Evolutionary conservation across 768 basidiomycete genomes (phyloP), one percentile per base, ranked within the genome.

Genomic region (Russula brevipes): DNA sequence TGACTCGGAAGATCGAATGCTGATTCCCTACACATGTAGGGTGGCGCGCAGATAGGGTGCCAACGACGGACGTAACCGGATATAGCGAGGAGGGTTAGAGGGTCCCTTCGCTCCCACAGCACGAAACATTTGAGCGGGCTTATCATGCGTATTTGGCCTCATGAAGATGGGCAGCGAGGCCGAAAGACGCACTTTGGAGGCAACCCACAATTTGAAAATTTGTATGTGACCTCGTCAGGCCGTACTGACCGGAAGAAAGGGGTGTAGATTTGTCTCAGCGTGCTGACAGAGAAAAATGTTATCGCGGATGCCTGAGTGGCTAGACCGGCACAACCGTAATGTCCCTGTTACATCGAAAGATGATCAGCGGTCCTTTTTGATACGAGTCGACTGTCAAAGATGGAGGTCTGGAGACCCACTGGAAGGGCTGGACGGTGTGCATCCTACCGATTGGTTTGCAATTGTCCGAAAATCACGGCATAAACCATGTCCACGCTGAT

Each of bases 401-500:
- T 42, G 39, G 19, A 38, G n/a, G 33, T 24, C 14, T 42, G 31
- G 45, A 55, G 19, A 35, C 41, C 10, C 11, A 4, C 47, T 8
- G 3, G 19, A n/a, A n/a, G 9, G 12, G 54, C 16, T 17, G 14
- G 39, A 11, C 19, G 17, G 42, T 49, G 11, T 5, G 16, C 24
- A 14, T n/a, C 30, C 36, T 10, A 38, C 51, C 45, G 56, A 58
- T 53, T 45, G 36, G 36, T 53, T 58, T 57, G 44, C 30, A 46
- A 63, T 35, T 11, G n/a, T 53, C 57, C 51, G 57, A n/a, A 53
- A 24, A 14, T 30, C 38, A 33, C 57, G 57, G 56, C 51, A 38
- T 16, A 17, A 57, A 38, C 42, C 17, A 38, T 46, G 4, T 35
- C 10, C 8, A n/a, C 31, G 16, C 33, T 36, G 17, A n/a, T 16